Evolutionary conservation across 1,284 basidiomycete genomes (phyloP).

Genomic region (Boletus calvinii): DNA sequence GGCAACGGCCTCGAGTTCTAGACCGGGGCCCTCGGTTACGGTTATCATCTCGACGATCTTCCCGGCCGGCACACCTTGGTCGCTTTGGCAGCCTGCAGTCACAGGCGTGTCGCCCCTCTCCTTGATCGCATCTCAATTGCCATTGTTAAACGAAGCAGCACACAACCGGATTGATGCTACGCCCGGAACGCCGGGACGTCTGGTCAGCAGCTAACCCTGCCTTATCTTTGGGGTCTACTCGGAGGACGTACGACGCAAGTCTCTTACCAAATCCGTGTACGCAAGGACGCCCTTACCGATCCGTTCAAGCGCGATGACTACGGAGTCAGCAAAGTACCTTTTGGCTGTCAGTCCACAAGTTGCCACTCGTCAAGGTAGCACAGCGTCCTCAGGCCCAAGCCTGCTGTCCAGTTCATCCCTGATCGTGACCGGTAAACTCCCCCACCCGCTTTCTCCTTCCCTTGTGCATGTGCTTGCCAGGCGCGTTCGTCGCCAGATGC

Average conservation of each 20-base stretch:
- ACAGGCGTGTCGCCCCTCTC: neutral
- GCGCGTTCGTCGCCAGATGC: neutral
- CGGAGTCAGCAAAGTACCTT: constrained; percentile 9
- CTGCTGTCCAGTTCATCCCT: neutral
- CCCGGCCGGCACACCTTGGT: neutral
- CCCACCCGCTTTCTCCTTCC: neutral
- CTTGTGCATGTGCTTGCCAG: neutral
- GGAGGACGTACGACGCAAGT: constrained; percentile 5
- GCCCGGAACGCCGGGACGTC: constrained; percentile 2
- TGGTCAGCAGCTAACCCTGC: constrained; percentile 1
- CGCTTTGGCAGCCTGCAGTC: constrained; percentile 3
- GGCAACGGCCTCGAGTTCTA: neutral
- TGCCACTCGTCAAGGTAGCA: neutral
- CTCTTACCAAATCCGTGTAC: constrained; percentile 11
- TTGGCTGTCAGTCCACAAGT: neutral
- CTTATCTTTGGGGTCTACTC: constrained; percentile 3
- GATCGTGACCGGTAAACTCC: neutral
- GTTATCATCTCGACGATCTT: constrained; percentile 11
- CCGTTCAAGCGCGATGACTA: constrained; percentile 15
- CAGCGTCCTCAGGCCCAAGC: neutral
- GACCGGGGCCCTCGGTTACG: neutral
- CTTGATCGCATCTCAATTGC: constrained; percentile 10
- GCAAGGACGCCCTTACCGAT: neutral
- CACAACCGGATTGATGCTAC: neutral
- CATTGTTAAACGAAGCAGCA: neutral